A percentile compares a stretch with the other conserved stretches of the same genome.
These are phyloP conservation scores for Cryphonectria japonica DNA, from an alignment of 2,329 filamentous ascomycete species.

Conservation along the genomic window DNA sequence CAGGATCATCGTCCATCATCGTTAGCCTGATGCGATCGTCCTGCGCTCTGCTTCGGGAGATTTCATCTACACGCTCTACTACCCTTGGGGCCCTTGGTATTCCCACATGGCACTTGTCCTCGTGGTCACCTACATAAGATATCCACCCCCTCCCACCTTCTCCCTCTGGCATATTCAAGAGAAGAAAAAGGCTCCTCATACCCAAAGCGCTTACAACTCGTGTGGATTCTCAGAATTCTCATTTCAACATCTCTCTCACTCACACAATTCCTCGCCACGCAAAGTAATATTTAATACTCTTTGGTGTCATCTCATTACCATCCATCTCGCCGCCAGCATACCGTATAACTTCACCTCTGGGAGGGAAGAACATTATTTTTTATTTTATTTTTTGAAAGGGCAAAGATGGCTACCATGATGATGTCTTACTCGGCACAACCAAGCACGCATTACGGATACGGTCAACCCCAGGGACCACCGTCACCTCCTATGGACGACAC, in stretches of 20 bases:
- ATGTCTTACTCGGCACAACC: conserved; percentile 48
- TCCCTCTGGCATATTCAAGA: conserved; percentile 30
- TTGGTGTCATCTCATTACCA: conserved; percentile 8
- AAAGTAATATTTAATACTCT: conserved; percentile 20
- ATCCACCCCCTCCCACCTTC: conserved; percentile 43
- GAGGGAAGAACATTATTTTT: conserved; percentile 23
- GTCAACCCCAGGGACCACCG: conserved; percentile 65
- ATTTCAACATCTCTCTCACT: background rate
- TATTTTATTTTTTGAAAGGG: conserved; percentile 24
- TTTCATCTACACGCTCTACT: conserved; percentile 38
- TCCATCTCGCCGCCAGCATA: conserved; percentile 27
- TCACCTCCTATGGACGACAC: conserved; percentile 76
- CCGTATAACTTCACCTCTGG: conserved; percentile 27
- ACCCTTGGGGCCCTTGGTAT: conserved; percentile 27
- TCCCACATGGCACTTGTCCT: conserved; percentile 30
- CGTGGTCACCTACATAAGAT: conserved; percentile 46
- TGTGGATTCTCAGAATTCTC: conserved; percentile 16
- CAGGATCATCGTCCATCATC: conserved; percentile 53
- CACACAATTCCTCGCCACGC: conserved; percentile 13
- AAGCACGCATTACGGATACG: conserved; percentile 54
- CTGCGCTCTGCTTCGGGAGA: conserved; percentile 40
- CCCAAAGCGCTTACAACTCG: conserved; percentile 33
- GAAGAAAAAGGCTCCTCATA: conserved; percentile 32
- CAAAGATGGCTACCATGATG: conserved; percentile 50
- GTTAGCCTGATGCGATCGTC: conserved; percentile 52